These are phyloP conservation scores for Gracilaria vermiculophylla DNA, from an alignment of 23 red algal genomes.

Conservation along the genomic window DNA sequence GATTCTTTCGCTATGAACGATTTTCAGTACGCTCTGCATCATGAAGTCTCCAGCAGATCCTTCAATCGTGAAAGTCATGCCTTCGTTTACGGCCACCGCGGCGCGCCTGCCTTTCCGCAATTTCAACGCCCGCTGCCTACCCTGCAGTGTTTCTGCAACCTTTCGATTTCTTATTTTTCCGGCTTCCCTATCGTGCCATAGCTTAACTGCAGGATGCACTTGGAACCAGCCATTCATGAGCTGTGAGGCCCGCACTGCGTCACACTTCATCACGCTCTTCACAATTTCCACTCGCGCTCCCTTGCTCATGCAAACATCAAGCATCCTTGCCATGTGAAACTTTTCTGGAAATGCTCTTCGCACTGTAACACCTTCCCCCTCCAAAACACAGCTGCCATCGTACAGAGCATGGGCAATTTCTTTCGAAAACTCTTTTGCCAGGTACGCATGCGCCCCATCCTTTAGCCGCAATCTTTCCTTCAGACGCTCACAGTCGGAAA, in stretches of 20 bases:
- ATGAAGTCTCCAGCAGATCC: not conserved
- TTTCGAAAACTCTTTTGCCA: conserved; percentile 18
- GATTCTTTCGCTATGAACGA: not conserved
- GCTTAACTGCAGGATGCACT: conserved; percentile 10
- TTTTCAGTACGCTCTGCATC: conserved; percentile 1
- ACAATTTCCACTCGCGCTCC: not conserved
- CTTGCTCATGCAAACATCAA: conserved; percentile 28
- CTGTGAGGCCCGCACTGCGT: not conserved
- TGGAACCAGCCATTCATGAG: conserved; percentile 9
- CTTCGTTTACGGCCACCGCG: not conserved
- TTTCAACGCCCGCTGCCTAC: not conserved
- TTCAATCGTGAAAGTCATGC: conserved; percentile 2
- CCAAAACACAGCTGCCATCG: conserved; percentile 10
- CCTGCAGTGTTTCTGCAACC: conserved; percentile 23
- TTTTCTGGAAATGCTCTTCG: not conserved
- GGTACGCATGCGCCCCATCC: not conserved
- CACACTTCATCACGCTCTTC: not conserved
- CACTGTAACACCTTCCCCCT: not conserved
- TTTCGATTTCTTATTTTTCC: not conserved
- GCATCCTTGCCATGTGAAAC: not conserved
- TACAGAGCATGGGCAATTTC: conserved; percentile 5
- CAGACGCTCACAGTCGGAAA: conserved; percentile 36
- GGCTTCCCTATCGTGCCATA: not conserved
- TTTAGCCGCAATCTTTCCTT: not conserved
- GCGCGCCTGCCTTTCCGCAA: not conserved